Evolutionary conservation across 176 grass and related monocot species (phyloP).

Genomic region (Lolium perenne): DNA sequence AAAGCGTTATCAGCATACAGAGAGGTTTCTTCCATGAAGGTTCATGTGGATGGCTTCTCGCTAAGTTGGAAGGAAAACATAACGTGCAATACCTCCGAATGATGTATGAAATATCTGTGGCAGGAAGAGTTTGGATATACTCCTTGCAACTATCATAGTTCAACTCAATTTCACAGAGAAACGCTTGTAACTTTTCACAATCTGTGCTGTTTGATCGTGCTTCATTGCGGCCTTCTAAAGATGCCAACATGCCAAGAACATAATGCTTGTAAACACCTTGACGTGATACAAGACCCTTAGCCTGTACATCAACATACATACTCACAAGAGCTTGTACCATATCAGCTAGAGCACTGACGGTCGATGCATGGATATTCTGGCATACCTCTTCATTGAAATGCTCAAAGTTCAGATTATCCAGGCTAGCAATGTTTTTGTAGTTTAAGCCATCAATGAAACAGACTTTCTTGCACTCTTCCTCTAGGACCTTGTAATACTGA

Average conservation of each 20-base stretch:
- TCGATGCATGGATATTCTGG: constrained; percentile 73
- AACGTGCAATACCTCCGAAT: constrained; percentile 72
- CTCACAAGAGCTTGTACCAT: constrained; percentile 76
- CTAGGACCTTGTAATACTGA: constrained; percentile 89
- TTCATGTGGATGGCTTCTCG: constrained; percentile 61
- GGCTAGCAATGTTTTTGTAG: constrained; percentile 89
- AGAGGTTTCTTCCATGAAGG: constrained; percentile 77
- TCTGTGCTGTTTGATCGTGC: constrained; percentile 67
- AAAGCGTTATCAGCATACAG: constrained; percentile 64
- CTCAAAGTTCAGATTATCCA: constrained; percentile 97
- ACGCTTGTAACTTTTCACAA: constrained; percentile 63
- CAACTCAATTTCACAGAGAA: constrained; percentile 72
- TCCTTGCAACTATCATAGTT: constrained; percentile 86
- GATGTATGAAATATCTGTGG: constrained; percentile 70
- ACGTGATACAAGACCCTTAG: constrained; percentile 80
- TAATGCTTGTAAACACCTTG: constrained; percentile 95
- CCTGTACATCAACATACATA: constrained; percentile 71
- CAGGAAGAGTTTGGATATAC: constrained; percentile 74
- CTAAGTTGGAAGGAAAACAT: constrained; percentile 74
- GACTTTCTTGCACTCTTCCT: constrained; percentile 89
- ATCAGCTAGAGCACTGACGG: constrained; percentile 69
- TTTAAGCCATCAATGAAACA: constrained; percentile 77
- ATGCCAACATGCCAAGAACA: constrained; percentile 76
- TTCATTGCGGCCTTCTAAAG: constrained; percentile 89
- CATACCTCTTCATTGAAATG: constrained; percentile 96